A percentile compares a stretch with the other conserved stretches of the same genome.
phyloP scores from a whole-genome alignment of 768 basidiomycete species.

The Suillus variegatus region DNA sequence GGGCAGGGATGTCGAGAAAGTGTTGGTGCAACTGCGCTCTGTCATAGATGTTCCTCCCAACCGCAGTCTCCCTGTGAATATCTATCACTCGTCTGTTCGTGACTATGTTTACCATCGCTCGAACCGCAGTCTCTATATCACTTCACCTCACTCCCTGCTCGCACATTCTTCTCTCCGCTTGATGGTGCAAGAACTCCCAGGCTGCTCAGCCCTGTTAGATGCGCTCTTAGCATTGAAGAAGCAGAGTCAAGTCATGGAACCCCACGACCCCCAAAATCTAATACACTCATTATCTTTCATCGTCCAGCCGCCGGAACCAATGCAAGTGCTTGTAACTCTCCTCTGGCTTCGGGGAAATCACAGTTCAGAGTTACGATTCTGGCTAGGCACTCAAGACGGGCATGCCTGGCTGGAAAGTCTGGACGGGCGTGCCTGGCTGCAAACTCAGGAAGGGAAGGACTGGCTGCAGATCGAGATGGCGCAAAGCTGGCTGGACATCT shows the following conservation, averaged over 20 bases:
- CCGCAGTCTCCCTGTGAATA: background rate
- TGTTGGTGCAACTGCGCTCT: background rate
- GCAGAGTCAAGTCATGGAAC: background rate
- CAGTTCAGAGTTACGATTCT: background rate
- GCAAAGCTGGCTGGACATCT: background rate
- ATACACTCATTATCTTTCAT: background rate
- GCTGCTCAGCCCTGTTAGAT: background rate
- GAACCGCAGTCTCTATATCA: background rate
- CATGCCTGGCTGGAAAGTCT: background rate
- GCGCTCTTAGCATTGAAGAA: background rate
- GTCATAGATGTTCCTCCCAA: background rate
- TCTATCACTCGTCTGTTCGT: background rate
- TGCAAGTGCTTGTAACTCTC: background rate
- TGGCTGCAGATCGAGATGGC: background rate
- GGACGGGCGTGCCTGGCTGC: background rate
- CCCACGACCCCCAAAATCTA: background rate
- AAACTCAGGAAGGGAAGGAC: background rate
- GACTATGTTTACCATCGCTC: background rate
- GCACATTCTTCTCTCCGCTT: background rate
- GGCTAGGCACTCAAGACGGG: background rate
- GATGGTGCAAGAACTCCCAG: background rate
- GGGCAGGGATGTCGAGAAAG: background rate
- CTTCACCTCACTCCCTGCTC: slow-evolving; percentile 1
- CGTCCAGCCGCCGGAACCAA: background rate
- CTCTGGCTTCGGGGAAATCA: background rate